Evolutionary conservation across 495 filamentous ascomycete species (phyloP).

Genomic region (Chaetomium fimeti): DNA sequence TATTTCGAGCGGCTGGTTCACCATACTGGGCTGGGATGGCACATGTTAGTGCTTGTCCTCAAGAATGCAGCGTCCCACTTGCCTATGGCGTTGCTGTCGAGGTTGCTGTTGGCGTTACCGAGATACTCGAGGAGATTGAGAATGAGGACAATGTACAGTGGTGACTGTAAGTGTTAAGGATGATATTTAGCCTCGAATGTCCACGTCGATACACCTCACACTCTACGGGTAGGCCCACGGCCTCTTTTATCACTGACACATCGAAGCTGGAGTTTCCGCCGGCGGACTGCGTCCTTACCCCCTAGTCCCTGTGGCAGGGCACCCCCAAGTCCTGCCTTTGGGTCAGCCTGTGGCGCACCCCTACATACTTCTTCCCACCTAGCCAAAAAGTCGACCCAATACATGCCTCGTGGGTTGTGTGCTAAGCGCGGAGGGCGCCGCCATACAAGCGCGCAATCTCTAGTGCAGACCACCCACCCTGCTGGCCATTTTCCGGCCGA

Average conservation of each 20-base stretch:
- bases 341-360: not conserved
- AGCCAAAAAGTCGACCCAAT: not conserved
- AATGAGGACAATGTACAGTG: not conserved
- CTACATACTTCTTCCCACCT: not conserved
- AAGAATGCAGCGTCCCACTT: not conserved
- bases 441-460: not conserved
- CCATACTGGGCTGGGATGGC: not conserved
- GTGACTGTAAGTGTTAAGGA: not conserved
- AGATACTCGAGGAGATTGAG: not conserved
- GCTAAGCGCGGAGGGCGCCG: conserved; percentile 1
- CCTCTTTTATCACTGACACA: not conserved
- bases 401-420: not conserved
- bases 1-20: not conserved
- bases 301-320: not conserved
- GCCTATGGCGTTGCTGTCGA: not conserved
- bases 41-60: not conserved
- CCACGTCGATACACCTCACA: not conserved
- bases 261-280: not conserved
- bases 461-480: not conserved
- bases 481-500: not conserved
- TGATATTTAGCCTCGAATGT: not conserved
- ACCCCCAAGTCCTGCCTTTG: not conserved
- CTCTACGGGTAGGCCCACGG: no score
- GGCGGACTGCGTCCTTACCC: not conserved
- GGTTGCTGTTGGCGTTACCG: not conserved